Percentiles rank a stretch among this genome's conserved stretches.
Conservation (phyloP, 73 alveolate genomes). For the Paramecium pentaurelia region DNA sequence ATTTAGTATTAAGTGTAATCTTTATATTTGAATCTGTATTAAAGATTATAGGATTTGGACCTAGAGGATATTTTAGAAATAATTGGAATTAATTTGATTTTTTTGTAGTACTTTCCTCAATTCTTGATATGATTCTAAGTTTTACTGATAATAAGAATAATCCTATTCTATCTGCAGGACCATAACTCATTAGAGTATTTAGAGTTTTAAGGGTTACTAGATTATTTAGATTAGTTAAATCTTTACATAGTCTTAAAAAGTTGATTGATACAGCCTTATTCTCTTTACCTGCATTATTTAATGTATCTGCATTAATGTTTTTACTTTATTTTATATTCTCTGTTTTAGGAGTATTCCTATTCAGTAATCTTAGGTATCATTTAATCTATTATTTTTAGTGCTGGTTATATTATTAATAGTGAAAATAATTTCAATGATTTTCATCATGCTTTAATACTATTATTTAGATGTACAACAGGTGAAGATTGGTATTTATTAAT, state of each 20-base stretch:
- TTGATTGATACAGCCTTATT: slow-evolving; percentile 81
- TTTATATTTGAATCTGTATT: slow-evolving; percentile 83
- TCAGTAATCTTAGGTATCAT: slow-evolving; percentile 62
- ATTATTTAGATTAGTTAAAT: slow-evolving; percentile 82
- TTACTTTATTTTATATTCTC: slow-evolving; percentile 89
- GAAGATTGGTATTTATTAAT: slow-evolving; percentile 84
- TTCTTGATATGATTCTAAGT: slow-evolving; percentile 78
- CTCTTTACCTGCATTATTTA: slow-evolving; percentile 88
- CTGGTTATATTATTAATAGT: slow-evolving; percentile 68
- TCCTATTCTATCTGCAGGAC: slow-evolving; percentile 76
- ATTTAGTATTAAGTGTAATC: slow-evolving; percentile 78
- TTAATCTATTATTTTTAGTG: slow-evolving; percentile 53
- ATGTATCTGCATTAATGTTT: slow-evolving; percentile 85
- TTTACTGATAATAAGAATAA: slow-evolving; percentile 70
- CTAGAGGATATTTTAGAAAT: slow-evolving; percentile 76
- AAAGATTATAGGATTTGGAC: slow-evolving; percentile 86
- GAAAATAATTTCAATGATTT: slow-evolving; percentile 79
- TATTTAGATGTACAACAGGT: slow-evolving; percentile 88
- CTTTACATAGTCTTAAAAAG: slow-evolving; percentile 79
- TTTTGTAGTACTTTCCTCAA: slow-evolving; percentile 89
- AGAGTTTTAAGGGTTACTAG: slow-evolving; percentile 91
- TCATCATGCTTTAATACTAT: slow-evolving; percentile 71
- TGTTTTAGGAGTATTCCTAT: slow-evolving; percentile 87
- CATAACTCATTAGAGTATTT: slow-evolving; percentile 87
- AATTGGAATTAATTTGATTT: slow-evolving; percentile 94